Conservation (phyloP, 441 rosid species). For the Geranium incanum region DNA sequence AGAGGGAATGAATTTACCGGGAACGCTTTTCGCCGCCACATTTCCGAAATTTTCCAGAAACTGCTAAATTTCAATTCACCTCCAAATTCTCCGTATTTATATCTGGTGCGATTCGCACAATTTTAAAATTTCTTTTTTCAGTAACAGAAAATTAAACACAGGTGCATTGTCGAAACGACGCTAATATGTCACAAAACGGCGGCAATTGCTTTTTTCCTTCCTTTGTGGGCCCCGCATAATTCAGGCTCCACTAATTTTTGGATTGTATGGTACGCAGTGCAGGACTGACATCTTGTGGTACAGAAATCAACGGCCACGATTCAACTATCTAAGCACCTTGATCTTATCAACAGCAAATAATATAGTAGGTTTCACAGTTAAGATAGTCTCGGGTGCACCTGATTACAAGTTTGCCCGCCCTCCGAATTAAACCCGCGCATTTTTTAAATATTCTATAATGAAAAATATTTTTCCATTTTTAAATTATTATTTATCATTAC, state of each 20-base stretch:
- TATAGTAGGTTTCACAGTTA: background rate
- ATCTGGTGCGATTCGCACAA: no score
- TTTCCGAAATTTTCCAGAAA: slow-evolving; percentile 16
- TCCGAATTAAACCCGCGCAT: slow-evolving; percentile 38
- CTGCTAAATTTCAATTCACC: background rate
- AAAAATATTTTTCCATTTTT: background rate
- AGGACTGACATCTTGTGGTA: background rate
- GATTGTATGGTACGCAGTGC: slow-evolving; percentile 28
- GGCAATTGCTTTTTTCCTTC: background rate
- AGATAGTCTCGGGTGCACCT: background rate
- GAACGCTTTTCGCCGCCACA: slow-evolving; percentile 57
- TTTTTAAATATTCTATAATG: slow-evolving; percentile 21
- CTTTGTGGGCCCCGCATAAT: background rate
- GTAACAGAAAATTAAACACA: background rate
- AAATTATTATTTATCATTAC: background rate
- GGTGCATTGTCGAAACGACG: background rate
- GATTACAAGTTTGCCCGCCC: slow-evolving; percentile 17
- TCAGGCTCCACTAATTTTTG: background rate
- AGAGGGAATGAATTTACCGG: slow-evolving; percentile 25
- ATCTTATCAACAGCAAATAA: background rate
- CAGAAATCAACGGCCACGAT: slow-evolving; percentile 14
- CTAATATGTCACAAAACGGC: background rate
- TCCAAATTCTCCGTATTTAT: background rate
- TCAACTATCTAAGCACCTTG: background rate
- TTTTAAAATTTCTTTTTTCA: background rate